A percentile compares a stretch with the other conserved stretches of the same genome.
These are phyloP conservation scores for Colletotrichum ledebouriae DNA, from an alignment of 2,329 filamentous ascomycete genomes.

Conservation along the genomic window DNA sequence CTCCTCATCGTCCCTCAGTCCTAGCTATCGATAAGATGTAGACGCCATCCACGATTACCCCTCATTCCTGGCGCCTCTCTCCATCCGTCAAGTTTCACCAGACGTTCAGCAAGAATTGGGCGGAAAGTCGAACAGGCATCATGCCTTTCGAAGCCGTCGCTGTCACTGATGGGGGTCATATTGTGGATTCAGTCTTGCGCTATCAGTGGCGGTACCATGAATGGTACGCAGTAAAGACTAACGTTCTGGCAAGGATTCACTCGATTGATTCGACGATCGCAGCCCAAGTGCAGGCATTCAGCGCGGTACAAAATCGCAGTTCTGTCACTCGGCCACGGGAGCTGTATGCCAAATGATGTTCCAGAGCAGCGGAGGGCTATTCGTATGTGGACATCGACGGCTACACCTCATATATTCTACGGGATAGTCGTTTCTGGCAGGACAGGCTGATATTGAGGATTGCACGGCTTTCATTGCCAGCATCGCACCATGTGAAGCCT, in stretches of 20 bases:
- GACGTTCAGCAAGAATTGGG: conserved; percentile 5
- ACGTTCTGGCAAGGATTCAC: background rate
- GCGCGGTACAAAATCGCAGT: too few species aligned
- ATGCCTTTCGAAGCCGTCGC: background rate
- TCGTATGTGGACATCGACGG: too few species aligned
- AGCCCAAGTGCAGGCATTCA: too few species aligned
- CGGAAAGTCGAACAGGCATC: conserved; percentile 9
- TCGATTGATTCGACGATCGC: too few species aligned
- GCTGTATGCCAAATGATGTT: background rate
- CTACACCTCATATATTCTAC: too few species aligned
- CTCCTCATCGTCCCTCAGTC: conserved; percentile 8
- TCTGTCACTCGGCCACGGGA: conserved; percentile 2
- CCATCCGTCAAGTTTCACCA: conserved; percentile 28
- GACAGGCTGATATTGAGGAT: too few species aligned
- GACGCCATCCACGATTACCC: conserved; percentile 10
- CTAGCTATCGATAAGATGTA: conserved; percentile 19
- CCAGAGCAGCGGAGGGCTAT: background rate
- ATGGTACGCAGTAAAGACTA: background rate
- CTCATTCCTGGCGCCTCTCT: conserved; percentile 20
- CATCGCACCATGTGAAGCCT: background rate
- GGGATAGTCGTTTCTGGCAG: too few species aligned
- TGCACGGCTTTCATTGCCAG: too few species aligned
- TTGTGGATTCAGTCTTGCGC: background rate
- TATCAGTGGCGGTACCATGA: conserved; percentile 1
- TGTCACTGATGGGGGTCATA: background rate